Evolutionary conservation across 2,329 filamentous ascomycete genomes (phyloP).

Genomic region (Fusarium sterilihyphosum): DNA sequence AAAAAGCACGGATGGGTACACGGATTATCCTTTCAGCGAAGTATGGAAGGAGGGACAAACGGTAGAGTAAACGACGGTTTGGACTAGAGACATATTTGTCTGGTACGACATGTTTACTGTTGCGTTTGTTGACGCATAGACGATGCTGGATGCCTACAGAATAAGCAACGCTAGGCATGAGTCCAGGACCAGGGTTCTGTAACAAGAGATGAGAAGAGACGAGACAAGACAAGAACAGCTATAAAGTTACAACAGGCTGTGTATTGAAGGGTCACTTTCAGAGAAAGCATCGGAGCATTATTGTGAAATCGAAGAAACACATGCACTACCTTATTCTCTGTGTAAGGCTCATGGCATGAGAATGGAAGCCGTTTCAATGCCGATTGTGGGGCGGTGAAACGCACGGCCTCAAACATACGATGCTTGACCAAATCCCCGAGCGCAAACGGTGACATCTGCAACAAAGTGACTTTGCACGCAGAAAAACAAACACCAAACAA

Average conservation of each 20-base stretch:
- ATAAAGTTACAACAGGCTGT: rapidly evolving
- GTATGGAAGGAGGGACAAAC: not conserved
- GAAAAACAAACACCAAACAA: not conserved
- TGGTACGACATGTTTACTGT: rapidly evolving
- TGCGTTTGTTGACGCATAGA: not conserved
- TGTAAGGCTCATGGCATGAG: not conserved
- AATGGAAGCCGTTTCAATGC: not conserved
- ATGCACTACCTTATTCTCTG: not conserved
- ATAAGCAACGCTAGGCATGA: not conserved
- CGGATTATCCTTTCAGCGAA: constrained; percentile 38
- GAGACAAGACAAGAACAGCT: not conserved
- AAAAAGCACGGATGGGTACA: constrained; percentile 34
- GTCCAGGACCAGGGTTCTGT: not conserved
- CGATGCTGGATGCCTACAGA: not conserved
- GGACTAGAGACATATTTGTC: rapidly evolving
- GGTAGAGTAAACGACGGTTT: rapidly evolving
- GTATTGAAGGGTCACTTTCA: rapidly evolving
- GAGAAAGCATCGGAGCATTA: rapidly evolving
- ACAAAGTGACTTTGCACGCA: not conserved
- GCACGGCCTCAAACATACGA: not conserved
- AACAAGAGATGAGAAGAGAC: rapidly evolving
- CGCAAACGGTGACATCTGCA: not conserved
- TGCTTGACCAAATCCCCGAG: not conserved
- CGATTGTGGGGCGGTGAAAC: not conserved
- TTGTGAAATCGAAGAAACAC: rapidly evolving